Base-by-base conservation (phyloP, 306 rosid species). In the Hippophae tibetana region DNA sequence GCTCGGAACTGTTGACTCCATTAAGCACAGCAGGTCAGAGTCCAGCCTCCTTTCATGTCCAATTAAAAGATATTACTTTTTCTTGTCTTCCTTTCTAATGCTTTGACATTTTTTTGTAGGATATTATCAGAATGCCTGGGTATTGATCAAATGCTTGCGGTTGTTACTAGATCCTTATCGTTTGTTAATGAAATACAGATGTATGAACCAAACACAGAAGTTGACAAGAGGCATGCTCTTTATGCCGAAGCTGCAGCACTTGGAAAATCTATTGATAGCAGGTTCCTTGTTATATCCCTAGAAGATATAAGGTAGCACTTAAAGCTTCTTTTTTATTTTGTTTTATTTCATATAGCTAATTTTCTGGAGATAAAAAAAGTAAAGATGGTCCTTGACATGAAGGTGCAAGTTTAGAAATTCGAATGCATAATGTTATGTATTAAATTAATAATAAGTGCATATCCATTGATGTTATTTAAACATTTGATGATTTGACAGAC, bases 61-160 rank as follows among this genome's bases (percentile, higher is more conserved):
- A 44, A 11, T 42, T 40, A 43, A 44, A 54, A 45, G 7, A 52
- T 9, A 5, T 62, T 43, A 13, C 5, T 50, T 6, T 49, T 7
- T 14, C 51, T 38, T 56, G n/a, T 18, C 1, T 52, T 23, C 48
- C 42, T 10, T 38, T 68, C 46, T 44, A 26, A 7, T 59, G 41
- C 52, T 51, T 61, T 43, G 58, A 60, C 11, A 43, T 52, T 64
- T 43, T 62, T 18, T 7, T 71, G 42, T 80, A 82, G 94, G 75
- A 54, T 80, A 13, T 60, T 82, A 54, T 73, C 94, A n/a, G 94
- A 85, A 72, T 82, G 73, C 76, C 71, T 85, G 44, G 94, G 94
- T 7, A 73, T 70, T 63, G 89, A 75, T 46, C 68, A 68, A 63
- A 82, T 82, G 86, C 78, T 80, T 52, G 89, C 79, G 43, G 68